These are phyloP conservation scores for Flaveria floridana DNA, from an alignment of 140 eudicot genomes.

Conservation along the genomic window DNA sequence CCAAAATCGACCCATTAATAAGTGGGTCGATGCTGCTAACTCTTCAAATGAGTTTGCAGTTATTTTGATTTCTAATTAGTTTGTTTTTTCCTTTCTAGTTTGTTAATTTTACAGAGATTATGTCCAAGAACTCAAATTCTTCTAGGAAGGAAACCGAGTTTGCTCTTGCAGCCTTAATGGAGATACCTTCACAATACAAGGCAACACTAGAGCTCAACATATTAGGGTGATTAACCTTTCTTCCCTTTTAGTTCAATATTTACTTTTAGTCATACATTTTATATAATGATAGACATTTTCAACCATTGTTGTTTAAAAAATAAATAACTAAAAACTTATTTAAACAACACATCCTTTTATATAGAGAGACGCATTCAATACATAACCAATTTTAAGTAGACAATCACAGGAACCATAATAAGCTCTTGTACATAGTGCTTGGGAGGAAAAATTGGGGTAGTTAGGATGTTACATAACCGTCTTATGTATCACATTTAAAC, in stretches of 20 bases:
- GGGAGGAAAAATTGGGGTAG: too few relatives aligned
- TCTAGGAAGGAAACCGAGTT: conserved; percentile 85
- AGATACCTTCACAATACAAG: conserved; percentile 89
- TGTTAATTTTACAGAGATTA: conserved; percentile 89
- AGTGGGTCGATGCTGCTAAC: not conserved
- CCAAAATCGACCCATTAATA: not conserved
- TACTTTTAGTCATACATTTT: not conserved
- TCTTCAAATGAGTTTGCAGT: not conserved
- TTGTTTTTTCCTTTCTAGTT: conserved; percentile 48
- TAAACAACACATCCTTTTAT: not conserved
- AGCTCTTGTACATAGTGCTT: too few relatives aligned
- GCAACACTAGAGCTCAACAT: conserved; percentile 88
- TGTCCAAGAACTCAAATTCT: conserved; percentile 65
- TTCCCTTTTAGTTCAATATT: not conserved
- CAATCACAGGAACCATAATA: too few relatives aligned
- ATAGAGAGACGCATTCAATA: not conserved
- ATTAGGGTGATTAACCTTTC: conserved; percentile 53
- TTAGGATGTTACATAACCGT: too few relatives aligned
- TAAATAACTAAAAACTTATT: not conserved
- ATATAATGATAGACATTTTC: conserved; percentile 2
- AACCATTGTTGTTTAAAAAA: not conserved
- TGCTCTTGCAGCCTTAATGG: conserved; percentile 90
- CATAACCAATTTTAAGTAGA: not conserved
- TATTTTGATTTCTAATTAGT: conserved; percentile 10
- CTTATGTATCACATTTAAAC: too few relatives aligned